Evolutionary conservation across 495 filamentous ascomycete genomes (phyloP).

Genomic region (Aspergillus carlsbadensis): DNA sequence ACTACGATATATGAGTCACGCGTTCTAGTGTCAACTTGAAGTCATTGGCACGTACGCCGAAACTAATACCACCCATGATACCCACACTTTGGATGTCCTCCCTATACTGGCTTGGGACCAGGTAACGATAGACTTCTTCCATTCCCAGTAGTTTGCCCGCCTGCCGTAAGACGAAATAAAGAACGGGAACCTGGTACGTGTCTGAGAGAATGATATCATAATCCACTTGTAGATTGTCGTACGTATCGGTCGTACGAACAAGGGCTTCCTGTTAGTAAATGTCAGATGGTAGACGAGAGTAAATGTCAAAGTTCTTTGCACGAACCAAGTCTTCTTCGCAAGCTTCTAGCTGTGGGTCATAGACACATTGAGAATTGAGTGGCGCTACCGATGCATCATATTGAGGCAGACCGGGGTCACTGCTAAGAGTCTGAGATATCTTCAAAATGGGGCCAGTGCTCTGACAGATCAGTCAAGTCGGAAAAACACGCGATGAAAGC

Average conservation of each 20-base stretch:
- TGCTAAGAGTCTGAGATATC: conserved; percentile 32
- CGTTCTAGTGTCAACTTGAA: conserved; percentile 2
- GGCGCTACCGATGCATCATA: conserved; percentile 1
- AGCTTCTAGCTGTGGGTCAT: conserved; percentile 24
- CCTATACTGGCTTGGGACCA: conserved; percentile 66
- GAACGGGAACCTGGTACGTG: conserved; percentile 52
- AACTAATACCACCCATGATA: conserved; percentile 72
- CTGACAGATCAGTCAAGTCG: conserved; percentile 25
- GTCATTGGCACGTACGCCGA: conserved; percentile 59
- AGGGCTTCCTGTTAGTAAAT: conserved; percentile 41
- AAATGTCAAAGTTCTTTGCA: background rate
- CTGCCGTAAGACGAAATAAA: conserved; percentile 57
- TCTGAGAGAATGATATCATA: conserved; percentile 55
- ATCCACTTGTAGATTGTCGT: conserved; percentile 38
- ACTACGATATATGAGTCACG: conserved; percentile 55
- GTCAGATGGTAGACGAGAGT: conserved; percentile 19
- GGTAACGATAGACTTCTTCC: conserved; percentile 64
- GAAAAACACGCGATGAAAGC: conserved; percentile 6
- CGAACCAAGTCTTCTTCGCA: conserved; percentile 40
- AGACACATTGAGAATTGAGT: conserved; percentile 17
- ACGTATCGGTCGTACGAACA: conserved; percentile 25
- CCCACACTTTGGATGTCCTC: conserved; percentile 56
- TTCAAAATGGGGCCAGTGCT: conserved; percentile 32
- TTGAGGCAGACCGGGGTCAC: background rate
- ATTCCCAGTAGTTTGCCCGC: conserved; percentile 60